Base-by-base conservation (phyloP, 768 basidiomycete genomes). In the Tricholoma terreum region DNA sequence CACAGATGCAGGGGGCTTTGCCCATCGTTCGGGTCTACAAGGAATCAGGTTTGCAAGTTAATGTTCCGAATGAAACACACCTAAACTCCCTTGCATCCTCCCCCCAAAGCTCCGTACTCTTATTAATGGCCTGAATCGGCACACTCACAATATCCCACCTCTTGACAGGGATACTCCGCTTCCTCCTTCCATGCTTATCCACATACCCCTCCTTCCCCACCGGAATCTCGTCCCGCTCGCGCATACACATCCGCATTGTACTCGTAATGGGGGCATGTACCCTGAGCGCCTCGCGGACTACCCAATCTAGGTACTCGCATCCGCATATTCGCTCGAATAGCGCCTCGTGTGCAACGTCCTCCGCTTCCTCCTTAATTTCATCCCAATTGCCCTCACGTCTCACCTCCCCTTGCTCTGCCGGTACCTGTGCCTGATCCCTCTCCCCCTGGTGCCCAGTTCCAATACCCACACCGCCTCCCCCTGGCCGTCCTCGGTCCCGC, bases 71-170 rank as follows among this genome's bases (percentile, higher is more conserved):
- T n/a, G n/a, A 62, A 45, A 67, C 77, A 52, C 71, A 81, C 73
- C 80, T 75, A 74, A 90, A 90, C 59, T 71, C 73, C 40, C 74
- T 65, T n/a, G 86, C 85, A 65, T 91, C 86, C 24, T 74, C 74
- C 12, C 89, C 89, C 84, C 87, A 92, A 17, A 86, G 70, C 31
- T 70, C 72, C 52, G 56, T 55, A 59, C 73, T 75, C 63, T 80
- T 79, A 69, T 91, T 87, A 65, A 86, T 76, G 0, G 82, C 79
- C 60, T 80, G 76, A 49, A 85, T 81, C 6, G 84, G 82, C 50
- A 90, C 75, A 1, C 80, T 80, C 65, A 89, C 76, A 59, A 80
- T 78, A 61, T 86, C 83, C 48, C 83, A 77, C 61, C 75, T 73
- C 53, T 74, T 65, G 43, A 83, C 65, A 56, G 67, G 70, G 58